These are phyloP conservation scores for Debaryomyces castellii DNA, from an alignment of 805 yeast genomes.

Conservation along the genomic window DNA sequence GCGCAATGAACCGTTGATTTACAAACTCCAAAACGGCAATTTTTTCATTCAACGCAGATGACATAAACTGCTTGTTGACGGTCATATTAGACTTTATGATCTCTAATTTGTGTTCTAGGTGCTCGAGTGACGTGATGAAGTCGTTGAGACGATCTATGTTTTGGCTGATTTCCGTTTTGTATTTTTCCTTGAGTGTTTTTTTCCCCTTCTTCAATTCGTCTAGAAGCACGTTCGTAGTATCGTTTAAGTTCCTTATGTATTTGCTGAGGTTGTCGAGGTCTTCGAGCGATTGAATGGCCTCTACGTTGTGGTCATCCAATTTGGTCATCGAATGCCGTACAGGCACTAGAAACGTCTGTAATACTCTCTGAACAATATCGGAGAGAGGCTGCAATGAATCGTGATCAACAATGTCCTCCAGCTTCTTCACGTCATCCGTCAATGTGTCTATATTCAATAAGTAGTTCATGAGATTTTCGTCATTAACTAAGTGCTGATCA, in stretches of 20 bases:
- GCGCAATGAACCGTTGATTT: slow-evolving; percentile 24
- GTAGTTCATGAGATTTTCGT: slow-evolving; percentile 26
- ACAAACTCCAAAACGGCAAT: slow-evolving; percentile 33
- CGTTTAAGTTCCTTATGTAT: slow-evolving; percentile 17
- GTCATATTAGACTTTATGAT: slow-evolving; percentile 21
- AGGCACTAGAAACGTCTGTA: background rate
- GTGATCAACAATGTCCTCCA: slow-evolving; percentile 1
- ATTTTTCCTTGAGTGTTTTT: slow-evolving; percentile 16
- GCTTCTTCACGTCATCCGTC: slow-evolving; percentile 12
- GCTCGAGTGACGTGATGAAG: slow-evolving; percentile 22
- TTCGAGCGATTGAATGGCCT: slow-evolving; percentile 3
- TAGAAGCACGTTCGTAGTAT: slow-evolving; percentile 16
- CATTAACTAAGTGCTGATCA: slow-evolving; percentile 12
- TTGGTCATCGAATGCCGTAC: background rate
- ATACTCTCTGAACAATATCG: slow-evolving; percentile 1
- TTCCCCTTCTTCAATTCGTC: slow-evolving; percentile 17
- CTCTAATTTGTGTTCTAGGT: slow-evolving; percentile 26
- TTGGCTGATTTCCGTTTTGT: slow-evolving; percentile 24
- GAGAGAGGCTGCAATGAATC: slow-evolving; percentile 6
- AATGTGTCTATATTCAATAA: slow-evolving; percentile 27
- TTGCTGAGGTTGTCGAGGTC: slow-evolving; percentile 16
- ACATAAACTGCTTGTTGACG: slow-evolving; percentile 23
- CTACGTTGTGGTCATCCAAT: background rate
- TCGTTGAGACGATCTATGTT: slow-evolving; percentile 28
- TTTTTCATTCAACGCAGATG: slow-evolving; percentile 24